A percentile compares a stretch with the other conserved stretches of the same genome.
Evolutionary conservation across 2,329 filamentous ascomycete genomes (phyloP).

Genomic region (Plenodomus tracheiphilus): DNA sequence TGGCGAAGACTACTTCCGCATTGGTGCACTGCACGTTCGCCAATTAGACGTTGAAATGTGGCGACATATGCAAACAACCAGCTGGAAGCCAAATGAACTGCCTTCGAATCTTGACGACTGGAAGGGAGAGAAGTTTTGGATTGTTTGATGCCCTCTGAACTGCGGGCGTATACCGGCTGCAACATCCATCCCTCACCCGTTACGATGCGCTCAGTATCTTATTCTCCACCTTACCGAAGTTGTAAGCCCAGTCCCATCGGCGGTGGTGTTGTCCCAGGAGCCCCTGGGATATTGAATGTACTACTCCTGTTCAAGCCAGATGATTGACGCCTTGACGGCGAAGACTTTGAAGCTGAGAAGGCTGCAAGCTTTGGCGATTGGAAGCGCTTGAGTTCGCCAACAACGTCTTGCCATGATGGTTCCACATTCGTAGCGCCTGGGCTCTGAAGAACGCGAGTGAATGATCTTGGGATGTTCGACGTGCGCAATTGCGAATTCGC

Average conservation of each 20-base stretch:
- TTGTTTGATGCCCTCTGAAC: background rate
- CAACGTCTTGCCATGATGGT: constrained; percentile 1
- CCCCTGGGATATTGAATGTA: background rate
- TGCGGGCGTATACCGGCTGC: background rate
- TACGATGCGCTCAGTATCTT: no score
- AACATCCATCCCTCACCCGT: no score
- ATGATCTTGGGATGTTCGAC: constrained; percentile 5
- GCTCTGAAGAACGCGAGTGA: background rate
- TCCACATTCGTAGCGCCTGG: background rate
- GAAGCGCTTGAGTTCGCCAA: constrained; percentile 2
- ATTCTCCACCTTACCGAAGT: no score
- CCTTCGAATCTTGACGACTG: background rate
- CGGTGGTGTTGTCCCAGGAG: background rate
- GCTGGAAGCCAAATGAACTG: background rate
- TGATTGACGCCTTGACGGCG: background rate
- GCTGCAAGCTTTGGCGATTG: background rate
- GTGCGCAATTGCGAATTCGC: constrained; percentile 7
- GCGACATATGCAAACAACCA: background rate
- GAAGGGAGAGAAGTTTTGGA: background rate
- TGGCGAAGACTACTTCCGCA: background rate
- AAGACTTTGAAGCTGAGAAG: background rate
- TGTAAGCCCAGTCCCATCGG: background rate
- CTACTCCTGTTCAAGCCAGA: background rate
- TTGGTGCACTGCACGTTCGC: background rate
- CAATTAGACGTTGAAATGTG: background rate